Conservation (phyloP, 1,284 basidiomycete genomes). For the Trichosporon sp. region DNA sequence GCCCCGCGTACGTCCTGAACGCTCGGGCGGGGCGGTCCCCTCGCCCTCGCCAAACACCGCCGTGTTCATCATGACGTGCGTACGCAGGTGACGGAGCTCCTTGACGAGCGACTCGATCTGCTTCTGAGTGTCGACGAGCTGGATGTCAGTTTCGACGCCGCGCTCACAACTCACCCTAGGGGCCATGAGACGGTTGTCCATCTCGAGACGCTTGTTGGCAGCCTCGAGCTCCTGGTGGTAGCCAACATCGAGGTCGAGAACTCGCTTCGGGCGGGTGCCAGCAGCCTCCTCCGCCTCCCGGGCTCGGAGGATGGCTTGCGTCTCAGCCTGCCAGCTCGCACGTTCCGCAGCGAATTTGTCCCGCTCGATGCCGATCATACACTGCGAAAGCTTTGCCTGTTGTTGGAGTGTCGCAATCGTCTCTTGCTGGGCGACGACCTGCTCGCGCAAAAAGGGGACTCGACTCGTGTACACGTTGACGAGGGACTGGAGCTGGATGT, state of each 20-base stretch:
- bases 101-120: conserved; percentile 55
- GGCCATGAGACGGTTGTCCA: conserved; percentile 56
- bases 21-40: neutral
- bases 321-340: conserved; percentile 48
- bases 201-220: conserved; percentile 53
- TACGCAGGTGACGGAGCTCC: conserved; percentile 52
- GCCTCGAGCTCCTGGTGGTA: conserved; percentile 56
- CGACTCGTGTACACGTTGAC: conserved; percentile 35
- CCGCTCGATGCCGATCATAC: conserved; percentile 44
- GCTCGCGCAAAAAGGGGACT: conserved; percentile 43
- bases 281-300: conserved; percentile 45
- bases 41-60: conserved; percentile 19
- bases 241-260: conserved; percentile 52
- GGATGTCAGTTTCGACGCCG: neutral
- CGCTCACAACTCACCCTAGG: conserved; percentile 43
- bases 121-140: conserved; percentile 53
- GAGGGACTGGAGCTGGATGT: conserved; percentile 42
- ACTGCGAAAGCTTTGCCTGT: conserved; percentile 41
- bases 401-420: conserved; percentile 51
- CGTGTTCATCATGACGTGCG: conserved; percentile 48
- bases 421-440: conserved; percentile 45
- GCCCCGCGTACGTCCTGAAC: neutral
- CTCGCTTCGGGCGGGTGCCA: conserved; percentile 39
- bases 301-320: conserved; percentile 39
- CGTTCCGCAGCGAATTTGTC: conserved; percentile 46